phyloP scores from a whole-genome alignment of 2,329 filamentous ascomycete genomes.

The Colletotrichum lupini region DNA sequence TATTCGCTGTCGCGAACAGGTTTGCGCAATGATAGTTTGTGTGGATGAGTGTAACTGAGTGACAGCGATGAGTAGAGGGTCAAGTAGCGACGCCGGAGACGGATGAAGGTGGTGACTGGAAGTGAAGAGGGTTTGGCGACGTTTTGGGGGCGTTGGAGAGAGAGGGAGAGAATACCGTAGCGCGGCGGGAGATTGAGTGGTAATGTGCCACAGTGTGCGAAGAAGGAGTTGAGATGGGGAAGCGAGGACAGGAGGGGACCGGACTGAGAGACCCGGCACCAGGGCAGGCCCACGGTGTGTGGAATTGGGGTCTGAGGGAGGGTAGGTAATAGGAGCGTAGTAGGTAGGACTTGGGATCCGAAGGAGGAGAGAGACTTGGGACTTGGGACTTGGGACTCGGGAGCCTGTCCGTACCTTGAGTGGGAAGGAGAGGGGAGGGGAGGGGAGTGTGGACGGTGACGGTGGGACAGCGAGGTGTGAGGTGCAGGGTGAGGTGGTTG shows the following conservation, averaged over 20 bases:
- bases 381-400: background rate
- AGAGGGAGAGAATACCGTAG: background rate
- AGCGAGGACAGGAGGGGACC: slow-evolving; percentile 23
- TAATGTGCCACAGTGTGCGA: slow-evolving; percentile 24
- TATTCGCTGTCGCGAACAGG: slow-evolving; percentile 30
- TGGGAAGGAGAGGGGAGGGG: background rate
- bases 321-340: background rate
- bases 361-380: no score
- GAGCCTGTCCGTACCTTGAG: background rate
- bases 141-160: slow-evolving; percentile 24
- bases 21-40: slow-evolving; percentile 7
- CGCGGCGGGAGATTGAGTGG: slow-evolving; percentile 13
- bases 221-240: slow-evolving; percentile 31
- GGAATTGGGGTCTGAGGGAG: slow-evolving; percentile 16
- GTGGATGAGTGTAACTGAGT: slow-evolving; percentile 14
- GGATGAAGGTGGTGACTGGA: background rate
- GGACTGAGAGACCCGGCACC: slow-evolving; percentile 11
- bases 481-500: background rate
- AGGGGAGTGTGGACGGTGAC: background rate
- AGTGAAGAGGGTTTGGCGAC: background rate
- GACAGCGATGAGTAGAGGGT: background rate
- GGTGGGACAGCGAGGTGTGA: background rate
- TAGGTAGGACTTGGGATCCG: no score
- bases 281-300: background rate
- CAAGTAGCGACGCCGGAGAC: background rate